Conservation (phyloP, 345 rosid genomes). For the Reutealis trisperma region DNA sequence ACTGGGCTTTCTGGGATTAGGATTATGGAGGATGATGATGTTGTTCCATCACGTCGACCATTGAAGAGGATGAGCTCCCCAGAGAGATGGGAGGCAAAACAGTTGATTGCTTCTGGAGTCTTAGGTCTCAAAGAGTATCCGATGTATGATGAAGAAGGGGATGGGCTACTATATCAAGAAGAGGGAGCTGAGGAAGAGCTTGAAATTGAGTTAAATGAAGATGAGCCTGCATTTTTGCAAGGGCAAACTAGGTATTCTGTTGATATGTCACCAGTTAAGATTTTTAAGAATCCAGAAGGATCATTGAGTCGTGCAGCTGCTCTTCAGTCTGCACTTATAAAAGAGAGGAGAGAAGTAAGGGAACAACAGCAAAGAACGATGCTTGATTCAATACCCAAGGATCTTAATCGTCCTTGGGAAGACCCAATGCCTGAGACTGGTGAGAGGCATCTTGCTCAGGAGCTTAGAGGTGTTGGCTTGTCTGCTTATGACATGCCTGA, state of each 20-base stretch:
- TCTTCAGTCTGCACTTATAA: constrained; percentile 88
- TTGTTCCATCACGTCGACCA: constrained; percentile 33
- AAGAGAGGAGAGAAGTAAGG: constrained; percentile 85
- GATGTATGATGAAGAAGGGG: constrained; percentile 82
- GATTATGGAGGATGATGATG: constrained; percentile 63
- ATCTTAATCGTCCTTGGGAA: constrained; percentile 98
- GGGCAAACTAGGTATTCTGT: constrained; percentile 59
- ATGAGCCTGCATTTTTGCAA: constrained; percentile 85
- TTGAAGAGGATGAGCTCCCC: constrained; percentile 84
- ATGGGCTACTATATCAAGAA: constrained; percentile 41
- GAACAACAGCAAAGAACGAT: constrained; percentile 94
- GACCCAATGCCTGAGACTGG: constrained; percentile 96
- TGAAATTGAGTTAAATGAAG: constrained; percentile 92
- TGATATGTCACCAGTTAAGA: constrained; percentile 93
- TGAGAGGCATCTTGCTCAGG: constrained; percentile 97
- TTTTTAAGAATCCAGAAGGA: constrained; percentile 93
- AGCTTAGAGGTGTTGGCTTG: constrained; percentile 91
- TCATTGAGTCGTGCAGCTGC: constrained; percentile 96
- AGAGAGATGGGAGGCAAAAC: constrained; percentile 96
- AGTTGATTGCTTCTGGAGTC: constrained; percentile 89
- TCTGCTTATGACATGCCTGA: constrained; percentile 97
- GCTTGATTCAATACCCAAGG: constrained; percentile 97
- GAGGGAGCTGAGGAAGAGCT: constrained; percentile 95
- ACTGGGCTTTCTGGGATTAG: constrained; percentile 77
- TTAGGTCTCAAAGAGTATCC: constrained; percentile 65